phyloP scores from a whole-genome alignment of 1,284 basidiomycete genomes.

The Cerrena zonata region DNA sequence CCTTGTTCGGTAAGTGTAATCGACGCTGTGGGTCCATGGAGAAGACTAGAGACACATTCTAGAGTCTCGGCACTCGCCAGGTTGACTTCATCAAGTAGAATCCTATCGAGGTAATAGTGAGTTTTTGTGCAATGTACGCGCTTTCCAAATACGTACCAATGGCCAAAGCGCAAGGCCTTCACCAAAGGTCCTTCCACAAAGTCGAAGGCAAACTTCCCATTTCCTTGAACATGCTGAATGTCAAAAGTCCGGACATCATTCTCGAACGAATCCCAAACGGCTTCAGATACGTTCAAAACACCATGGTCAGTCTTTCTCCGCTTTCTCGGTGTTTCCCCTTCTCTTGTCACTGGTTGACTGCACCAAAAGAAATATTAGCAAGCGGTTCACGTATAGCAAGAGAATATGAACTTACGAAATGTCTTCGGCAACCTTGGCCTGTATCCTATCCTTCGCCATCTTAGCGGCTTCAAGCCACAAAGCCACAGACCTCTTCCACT shows the following conservation, averaged over 20 bases:
- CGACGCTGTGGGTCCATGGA: slow-evolving; percentile 82
- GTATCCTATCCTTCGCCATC: slow-evolving; percentile 62
- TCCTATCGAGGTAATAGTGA: slow-evolving; percentile 46
- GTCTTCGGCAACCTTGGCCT: slow-evolving; percentile 37
- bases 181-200: slow-evolving; percentile 96
- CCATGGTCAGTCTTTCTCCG: slow-evolving; percentile 61
- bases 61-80: slow-evolving; percentile 91
- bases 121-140: not conserved
- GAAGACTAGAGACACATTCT: slow-evolving; percentile 84
- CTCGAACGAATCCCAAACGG: slow-evolving; percentile 72
- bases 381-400: not conserved
- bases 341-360: slow-evolving; percentile 20
- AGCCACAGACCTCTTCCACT: slow-evolving; percentile 81
- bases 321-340: slow-evolving; percentile 57
- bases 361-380: slow-evolving; percentile 8
- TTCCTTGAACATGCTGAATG: slow-evolving; percentile 76
- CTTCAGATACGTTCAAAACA: slow-evolving; percentile 41
- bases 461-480: slow-evolving; percentile 80
- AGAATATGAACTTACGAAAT: slow-evolving; percentile 35
- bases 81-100: slow-evolving; percentile 95
- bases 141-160: slow-evolving; percentile 62
- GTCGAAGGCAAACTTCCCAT: slow-evolving; percentile 85
- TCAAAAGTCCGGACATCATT: slow-evolving; percentile 77
- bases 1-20: slow-evolving; percentile 93
- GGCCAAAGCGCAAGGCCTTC: slow-evolving; percentile 82